These are phyloP conservation scores for Aurantiochytrium sp. DNA, from an alignment of 108 stramenopile species.

Conservation along the genomic window DNA sequence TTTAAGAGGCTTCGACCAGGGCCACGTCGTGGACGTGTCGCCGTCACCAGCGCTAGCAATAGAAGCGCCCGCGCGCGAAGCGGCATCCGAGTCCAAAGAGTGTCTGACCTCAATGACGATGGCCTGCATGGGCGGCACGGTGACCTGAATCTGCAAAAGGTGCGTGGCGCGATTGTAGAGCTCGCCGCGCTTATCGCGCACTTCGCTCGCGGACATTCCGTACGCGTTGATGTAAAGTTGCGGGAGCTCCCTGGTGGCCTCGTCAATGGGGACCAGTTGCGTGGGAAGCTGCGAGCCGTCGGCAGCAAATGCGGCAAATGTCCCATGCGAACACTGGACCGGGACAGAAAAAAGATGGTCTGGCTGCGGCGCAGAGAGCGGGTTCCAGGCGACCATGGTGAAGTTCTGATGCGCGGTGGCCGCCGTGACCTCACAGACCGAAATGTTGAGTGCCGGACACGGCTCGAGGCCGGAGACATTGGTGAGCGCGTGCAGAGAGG, in stretches of 20 bases:
- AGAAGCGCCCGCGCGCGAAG: too few relatives aligned
- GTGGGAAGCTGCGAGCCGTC: background rate
- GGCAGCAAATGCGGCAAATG: background rate
- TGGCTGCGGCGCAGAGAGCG: conserved; percentile 54
- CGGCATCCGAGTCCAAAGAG: too few relatives aligned
- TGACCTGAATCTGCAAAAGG: conserved; percentile 42
- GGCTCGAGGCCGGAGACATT: background rate
- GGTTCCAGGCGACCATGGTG: conserved; percentile 75
- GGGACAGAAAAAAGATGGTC: conserved; percentile 65
- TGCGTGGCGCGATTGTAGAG: conserved; percentile 37
- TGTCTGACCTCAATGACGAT: background rate
- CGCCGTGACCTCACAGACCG: conserved; percentile 58
- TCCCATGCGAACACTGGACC: too few relatives aligned
- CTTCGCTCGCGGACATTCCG: background rate
- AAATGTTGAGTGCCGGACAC: conserved; percentile 75
- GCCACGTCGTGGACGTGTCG: too few relatives aligned
- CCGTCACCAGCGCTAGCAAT: too few relatives aligned
- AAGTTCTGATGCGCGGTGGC: conserved; percentile 41
- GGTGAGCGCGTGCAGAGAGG: conserved; percentile 32
- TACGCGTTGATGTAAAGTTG: conserved; percentile 27
- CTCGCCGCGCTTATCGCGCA: background rate
- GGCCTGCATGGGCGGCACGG: background rate
- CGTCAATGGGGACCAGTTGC: background rate
- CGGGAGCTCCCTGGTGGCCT: background rate
- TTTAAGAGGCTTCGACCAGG: background rate